Evolutionary conservation across 805 yeast genomes (phyloP).

Genomic region (Jamesozyma hellenica): DNA sequence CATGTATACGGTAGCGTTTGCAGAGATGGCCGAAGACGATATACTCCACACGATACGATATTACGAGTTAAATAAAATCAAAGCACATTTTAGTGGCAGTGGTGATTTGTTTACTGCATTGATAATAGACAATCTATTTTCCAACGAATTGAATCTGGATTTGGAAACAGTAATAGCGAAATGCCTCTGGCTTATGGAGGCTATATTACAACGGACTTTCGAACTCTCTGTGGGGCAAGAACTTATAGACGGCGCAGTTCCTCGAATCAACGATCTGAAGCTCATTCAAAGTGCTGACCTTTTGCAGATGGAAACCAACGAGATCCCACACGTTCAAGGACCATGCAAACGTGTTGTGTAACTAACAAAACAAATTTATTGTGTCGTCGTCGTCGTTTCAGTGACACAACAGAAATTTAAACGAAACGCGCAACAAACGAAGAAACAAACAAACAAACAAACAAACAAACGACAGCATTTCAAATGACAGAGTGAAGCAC

Average conservation of each 20-base stretch:
- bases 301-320: neutral
- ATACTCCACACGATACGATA: neutral
- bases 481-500: no score
- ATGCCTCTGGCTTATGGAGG: slow-evolving; percentile 33
- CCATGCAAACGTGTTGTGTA: no score
- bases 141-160: slow-evolving; percentile 8
- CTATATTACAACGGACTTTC: slow-evolving; percentile 35
- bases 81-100: slow-evolving; percentile 60
- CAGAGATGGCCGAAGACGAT: neutral
- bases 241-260: neutral
- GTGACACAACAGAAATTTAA: no score
- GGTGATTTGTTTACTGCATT: slow-evolving; percentile 66
- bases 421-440: no score
- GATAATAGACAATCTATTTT: slow-evolving; percentile 40
- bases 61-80: slow-evolving; percentile 27
- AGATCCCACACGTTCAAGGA: neutral
- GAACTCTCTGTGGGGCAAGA: slow-evolving; percentile 15
- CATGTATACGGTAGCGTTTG: slow-evolving; percentile 3
- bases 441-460: no score
- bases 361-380: no score
- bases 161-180: slow-evolving; percentile 29
- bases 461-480: no score
- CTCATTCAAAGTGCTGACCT: slow-evolving; percentile 35
- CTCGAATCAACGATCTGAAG: slow-evolving; percentile 34
- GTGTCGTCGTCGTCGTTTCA: no score